A percentile compares a stretch with the other conserved stretches of the same genome.
phyloP scores from a whole-genome alignment of 139 green algal species.

The Chloropicon primus region DNA sequence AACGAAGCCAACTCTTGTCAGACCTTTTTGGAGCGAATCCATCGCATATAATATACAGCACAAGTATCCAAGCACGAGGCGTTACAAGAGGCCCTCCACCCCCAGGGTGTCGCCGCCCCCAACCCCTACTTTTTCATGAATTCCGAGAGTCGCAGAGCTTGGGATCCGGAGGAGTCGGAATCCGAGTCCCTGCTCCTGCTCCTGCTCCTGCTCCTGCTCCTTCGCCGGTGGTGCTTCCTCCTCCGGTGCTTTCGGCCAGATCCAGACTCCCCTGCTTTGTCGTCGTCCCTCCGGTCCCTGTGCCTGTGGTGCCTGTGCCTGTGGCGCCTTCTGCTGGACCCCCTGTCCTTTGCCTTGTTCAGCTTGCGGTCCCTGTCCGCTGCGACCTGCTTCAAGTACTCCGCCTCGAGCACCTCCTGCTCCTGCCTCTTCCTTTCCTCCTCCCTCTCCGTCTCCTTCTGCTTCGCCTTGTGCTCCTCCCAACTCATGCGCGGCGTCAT shows the following conservation, averaged over 20 bases:
- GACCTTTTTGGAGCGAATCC: too few relatives aligned
- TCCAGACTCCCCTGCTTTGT: not conserved
- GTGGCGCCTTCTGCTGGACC: not conserved
- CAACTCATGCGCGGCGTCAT: conserved; percentile 29
- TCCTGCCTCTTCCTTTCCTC: conserved; percentile 2
- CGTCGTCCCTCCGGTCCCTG: not conserved
- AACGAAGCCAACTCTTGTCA: too few relatives aligned
- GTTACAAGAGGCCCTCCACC: too few relatives aligned
- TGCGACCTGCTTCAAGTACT: conserved; percentile 1
- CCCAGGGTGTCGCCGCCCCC: too few relatives aligned
- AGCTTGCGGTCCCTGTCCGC: not conserved
- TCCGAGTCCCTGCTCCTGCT: too few relatives aligned
- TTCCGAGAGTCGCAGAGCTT: not conserved
- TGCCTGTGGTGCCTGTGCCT: not conserved
- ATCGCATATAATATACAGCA: too few relatives aligned
- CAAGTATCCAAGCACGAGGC: too few relatives aligned
- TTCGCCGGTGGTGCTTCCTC: not conserved
- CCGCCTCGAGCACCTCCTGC: conserved; percentile 17
- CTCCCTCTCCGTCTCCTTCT: conserved; percentile 21
- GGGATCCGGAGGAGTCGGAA: not conserved
- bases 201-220: not conserved
- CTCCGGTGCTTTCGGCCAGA: not conserved
- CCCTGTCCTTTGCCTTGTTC: not conserved
- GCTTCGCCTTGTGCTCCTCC: conserved; percentile 40
- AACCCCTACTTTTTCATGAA: not conserved